Evolutionary conservation across 2,329 filamentous ascomycete genomes (phyloP).

Genomic region (Neonectria punicea): DNA sequence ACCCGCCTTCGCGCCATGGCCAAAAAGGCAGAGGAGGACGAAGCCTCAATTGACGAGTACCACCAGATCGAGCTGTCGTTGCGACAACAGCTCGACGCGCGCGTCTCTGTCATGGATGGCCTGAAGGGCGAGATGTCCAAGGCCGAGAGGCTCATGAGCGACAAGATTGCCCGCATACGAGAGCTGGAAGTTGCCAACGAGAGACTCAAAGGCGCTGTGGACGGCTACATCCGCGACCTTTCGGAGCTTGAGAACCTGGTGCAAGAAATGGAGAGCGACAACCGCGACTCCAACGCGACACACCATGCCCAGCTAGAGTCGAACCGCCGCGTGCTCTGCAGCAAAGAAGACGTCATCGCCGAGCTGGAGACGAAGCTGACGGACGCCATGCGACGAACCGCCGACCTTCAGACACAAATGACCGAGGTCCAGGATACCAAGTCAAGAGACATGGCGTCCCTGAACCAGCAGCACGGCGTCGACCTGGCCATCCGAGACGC

Average conservation of each 20-base stretch:
- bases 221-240: conserved; percentile 65
- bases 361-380: conserved; percentile 59
- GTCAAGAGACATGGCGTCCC: conserved; percentile 44
- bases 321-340: conserved; percentile 47
- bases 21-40: conserved; percentile 57
- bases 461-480: conserved; percentile 56
- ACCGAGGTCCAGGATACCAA: conserved; percentile 49
- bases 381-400: conserved; percentile 51
- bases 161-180: conserved; percentile 52
- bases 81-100: conserved; percentile 65
- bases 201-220: conserved; percentile 62
- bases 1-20: conserved; percentile 60
- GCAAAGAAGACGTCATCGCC: conserved; percentile 50
- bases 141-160: conserved; percentile 47
- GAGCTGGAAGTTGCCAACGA: conserved; percentile 63
- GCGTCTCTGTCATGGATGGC: conserved; percentile 62
- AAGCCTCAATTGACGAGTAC: conserved; percentile 69
- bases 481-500: conserved; percentile 63
- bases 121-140: conserved; percentile 55
- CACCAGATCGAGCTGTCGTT: conserved; percentile 66
- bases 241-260: conserved; percentile 64
- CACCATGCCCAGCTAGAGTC: conserved; percentile 50
- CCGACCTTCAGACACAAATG: conserved; percentile 53
- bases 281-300: conserved; percentile 44
- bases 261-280: conserved; percentile 56